These are phyloP conservation scores for Dentipellis fragilis DNA, from an alignment of 768 basidiomycete genomes.

Conservation along the genomic window DNA sequence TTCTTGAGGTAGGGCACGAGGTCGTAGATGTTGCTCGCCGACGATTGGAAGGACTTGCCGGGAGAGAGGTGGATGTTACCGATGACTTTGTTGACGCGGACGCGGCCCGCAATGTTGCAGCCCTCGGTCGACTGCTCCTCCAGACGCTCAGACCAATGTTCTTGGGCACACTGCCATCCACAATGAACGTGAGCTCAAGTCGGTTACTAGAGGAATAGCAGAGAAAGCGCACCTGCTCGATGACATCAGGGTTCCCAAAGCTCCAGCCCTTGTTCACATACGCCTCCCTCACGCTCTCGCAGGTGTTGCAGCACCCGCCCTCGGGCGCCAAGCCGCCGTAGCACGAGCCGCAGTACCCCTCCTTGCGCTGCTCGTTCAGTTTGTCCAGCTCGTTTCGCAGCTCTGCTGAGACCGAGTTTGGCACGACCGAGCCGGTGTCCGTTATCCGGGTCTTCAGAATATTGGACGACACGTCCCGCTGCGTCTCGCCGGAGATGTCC, in stretches of 20 bases:
- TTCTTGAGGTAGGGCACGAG: conserved; percentile 92
- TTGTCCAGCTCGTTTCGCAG: conserved; percentile 85
- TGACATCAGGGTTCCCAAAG: conserved; percentile 79
- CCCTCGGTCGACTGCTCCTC: conserved; percentile 89
- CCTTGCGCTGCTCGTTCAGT: conserved; percentile 47
- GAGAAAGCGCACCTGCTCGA: conserved; percentile 69
- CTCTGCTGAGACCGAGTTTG: conserved; percentile 45
- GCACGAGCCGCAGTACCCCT: conserved; percentile 87
- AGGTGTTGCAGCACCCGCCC: conserved; percentile 88
- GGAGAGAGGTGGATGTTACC: conserved; percentile 94
- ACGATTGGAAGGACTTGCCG: conserved; percentile 89
- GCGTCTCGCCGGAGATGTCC: conserved; percentile 96
- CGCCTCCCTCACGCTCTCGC: conserved; percentile 86
- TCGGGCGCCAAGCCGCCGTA: conserved; percentile 77
- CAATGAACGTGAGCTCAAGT: neutral
- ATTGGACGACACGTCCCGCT: conserved; percentile 84
- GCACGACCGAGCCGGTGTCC: conserved; percentile 44
- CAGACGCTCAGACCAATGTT: conserved; percentile 93
- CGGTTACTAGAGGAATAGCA: neutral
- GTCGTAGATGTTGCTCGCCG: conserved; percentile 69
- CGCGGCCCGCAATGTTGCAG: conserved; percentile 84
- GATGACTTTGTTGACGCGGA: conserved; percentile 94
- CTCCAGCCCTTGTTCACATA: conserved; percentile 95
- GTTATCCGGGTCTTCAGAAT: conserved; percentile 76
- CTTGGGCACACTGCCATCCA: conserved; percentile 69